Evolutionary conservation across 2,329 filamentous ascomycete genomes (phyloP), one percentile per base, ranked within the genome.

Genomic region (Paraconiothyrium brasiliense): DNA sequence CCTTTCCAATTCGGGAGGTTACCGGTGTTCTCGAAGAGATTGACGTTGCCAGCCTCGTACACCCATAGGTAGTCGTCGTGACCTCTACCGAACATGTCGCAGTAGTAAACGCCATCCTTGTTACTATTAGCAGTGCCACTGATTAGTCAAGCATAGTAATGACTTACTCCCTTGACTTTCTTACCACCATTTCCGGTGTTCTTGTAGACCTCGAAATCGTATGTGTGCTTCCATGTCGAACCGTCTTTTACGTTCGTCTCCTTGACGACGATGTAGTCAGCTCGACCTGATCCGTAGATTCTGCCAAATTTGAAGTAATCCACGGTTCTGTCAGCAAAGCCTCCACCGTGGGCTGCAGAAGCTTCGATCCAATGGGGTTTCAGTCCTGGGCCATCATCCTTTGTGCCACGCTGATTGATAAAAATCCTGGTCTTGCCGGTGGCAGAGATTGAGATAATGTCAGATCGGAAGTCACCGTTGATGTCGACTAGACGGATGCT

Each of bases 61-160:
- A 67, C 47, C 63, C 65, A 67, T 16, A 67, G 32, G 41, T 68
- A 68, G 11, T 63, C 63, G 35, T 72, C 69, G 48, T 71, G 57
- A 9, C 63, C 57, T 41, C 68, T 58, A 8, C 71, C 74, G 43
- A 57, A 66, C 70, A 77, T 78, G 34, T 76, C 69, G 60, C 72
- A 73, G 57, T 74, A 77, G 16, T 62, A 57, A 24, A 67, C 66
- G 1, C 75, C 75, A 58, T 77, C 52, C 52, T 55, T 9, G 20
- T 22, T 35, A 6, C 2, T 32, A 16, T 55, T 10, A 55, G 52
- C n/a, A 34, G n/a, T 41, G 9, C 4, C 11, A 41, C 6, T n/a
- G 11, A 35, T 2, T 16, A 16, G 3, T 20, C 7, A 14, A 5
- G 24, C 32, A 55, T 2, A 34, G 24, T 6, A 10, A 16, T 32